Base-by-base conservation (phyloP, 345 rosid species). In the Heritiera littoralis region DNA sequence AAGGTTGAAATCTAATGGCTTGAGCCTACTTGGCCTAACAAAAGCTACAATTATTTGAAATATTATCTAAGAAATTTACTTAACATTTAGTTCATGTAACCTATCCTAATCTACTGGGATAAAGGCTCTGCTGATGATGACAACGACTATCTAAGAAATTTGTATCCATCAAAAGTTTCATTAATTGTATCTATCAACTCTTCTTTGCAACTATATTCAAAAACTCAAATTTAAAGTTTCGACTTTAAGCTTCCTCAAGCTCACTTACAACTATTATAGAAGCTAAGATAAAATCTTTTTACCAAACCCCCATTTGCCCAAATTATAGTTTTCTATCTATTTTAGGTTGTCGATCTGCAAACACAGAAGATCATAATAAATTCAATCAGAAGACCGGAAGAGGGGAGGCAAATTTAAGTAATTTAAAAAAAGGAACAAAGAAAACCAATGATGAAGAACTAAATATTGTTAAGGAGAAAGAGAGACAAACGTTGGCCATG, bases 401-500 rank as follows among this genome's bases (percentile, higher is more conserved):
- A 63, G 5, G 18, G 23, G 23, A 18, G 15, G 58, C 20, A 54
- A 54, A 54, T 54, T 15, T 54, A 54, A 54, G 58, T 23, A 54
- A 54, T 5, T 54, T 0, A 54, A 46, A 46, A 55, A 32, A 17
- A 48, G 59, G 38, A 79, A 65, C 61, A 54, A 54, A 15, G 58
- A 54, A 17, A 17, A 2, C 28, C 28, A 6, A 23, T 11, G 12
- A 30, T 12, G 11, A 28, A 17, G 35, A 72, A 9, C 60, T 72
- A 38, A 54, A 38, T 7, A 3, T 9, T 18, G 12, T n/a, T 5
- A 11, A 40, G 4, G 48, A 73, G 63, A n/a, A 15, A 32, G 10
- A 72, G 28, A 56, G 45, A 86, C 97, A 78, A 88, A 92, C 99
- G 83, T 92, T 85, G 78, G 95, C 94, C 93, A 86, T 89, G 77